Evolutionary conservation across 2,329 filamentous ascomycete genomes (phyloP), one percentile per base, ranked within the genome.

Genomic region (Alternaria longipes): DNA sequence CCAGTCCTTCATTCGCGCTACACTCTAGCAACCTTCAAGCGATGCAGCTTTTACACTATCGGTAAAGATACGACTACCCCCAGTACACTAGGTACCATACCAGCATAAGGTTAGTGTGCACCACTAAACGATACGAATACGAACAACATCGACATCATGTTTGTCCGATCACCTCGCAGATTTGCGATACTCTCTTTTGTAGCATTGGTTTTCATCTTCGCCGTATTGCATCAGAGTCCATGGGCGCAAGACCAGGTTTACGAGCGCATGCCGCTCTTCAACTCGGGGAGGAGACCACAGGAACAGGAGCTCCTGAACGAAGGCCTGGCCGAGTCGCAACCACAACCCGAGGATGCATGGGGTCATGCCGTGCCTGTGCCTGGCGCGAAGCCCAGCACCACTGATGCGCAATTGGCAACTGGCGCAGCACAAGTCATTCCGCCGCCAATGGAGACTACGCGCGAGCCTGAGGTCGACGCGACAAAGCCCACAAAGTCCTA

Each of bases 81-180:
- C 40, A 54, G 56, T 63, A 65, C 40, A 40, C 46, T 20, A 50
- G 36, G 45, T 54, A 57, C 63, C 41, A 63, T 62, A 66, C 57
- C 59, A 24, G 49, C 59, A 64, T 65, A 51, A 65, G 58, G 63
- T 63, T 68, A 68, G 66, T 57, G 44, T 50, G 55, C 44, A 63
- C 55, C 49, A 46, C 59, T 64, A 66, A 55, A 18, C 50, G 55
- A 56, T 63, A 65, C 64, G 61, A 68, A 68, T 69, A 73, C 66
- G 67, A 69, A 56, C 46, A 58, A 57, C 58, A 59, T 42, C 59
- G 47, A 59, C 64, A 65, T 58, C 26, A 78, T 78, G 76, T 68
- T 78, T 49, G 60, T 77, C 54, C 71, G 74, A 45, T 78, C 78
- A 58, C 77, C 78, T 8, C 75, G 78, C 66, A 77, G 74, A 66